Percentiles rank a stretch among this genome's conserved stretches.
These are phyloP conservation scores for Aurantiochytrium sp. DNA, from an alignment of 108 stramenopile species.

Conservation along the genomic window DNA sequence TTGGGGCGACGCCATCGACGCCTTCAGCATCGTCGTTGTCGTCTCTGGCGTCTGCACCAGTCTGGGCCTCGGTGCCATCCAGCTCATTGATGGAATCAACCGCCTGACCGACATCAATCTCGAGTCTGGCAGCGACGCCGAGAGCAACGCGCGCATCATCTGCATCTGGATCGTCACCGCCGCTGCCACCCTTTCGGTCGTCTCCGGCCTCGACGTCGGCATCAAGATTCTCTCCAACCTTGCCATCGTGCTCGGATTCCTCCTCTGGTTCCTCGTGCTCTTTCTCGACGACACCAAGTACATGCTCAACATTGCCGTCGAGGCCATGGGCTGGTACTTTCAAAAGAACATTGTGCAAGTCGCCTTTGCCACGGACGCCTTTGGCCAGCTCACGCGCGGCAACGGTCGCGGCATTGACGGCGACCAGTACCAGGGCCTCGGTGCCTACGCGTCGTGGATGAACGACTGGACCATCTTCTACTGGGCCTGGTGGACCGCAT, in stretches of 20 bases:
- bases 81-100: conserved; percentile 52
- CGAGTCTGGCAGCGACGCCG: not conserved
- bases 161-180: conserved; percentile 60
- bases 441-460: conserved; percentile 55
- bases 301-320: conserved; percentile 53
- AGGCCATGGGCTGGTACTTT: conserved; percentile 56
- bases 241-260: conserved; percentile 51
- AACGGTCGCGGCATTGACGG: conserved; percentile 57
- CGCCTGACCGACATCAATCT: not conserved
- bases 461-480: conserved; percentile 66
- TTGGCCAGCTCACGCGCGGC: not conserved
- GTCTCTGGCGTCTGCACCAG: conserved; percentile 62
- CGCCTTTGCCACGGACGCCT: conserved; percentile 11
- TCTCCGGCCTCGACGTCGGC: conserved; percentile 55
- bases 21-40: conserved; percentile 56
- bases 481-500: conserved; percentile 68
- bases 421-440: conserved; percentile 5
- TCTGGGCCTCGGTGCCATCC: conserved; percentile 59
- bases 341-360: not conserved
- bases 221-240: conserved; percentile 59
- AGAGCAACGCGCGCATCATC: not conserved
- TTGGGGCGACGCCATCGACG: conserved; percentile 64
- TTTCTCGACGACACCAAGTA: conserved; percentile 62
- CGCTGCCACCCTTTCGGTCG: conserved; percentile 57
- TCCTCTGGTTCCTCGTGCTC: conserved; percentile 52